Base-by-base conservation (phyloP, 768 basidiomycete species). In the Tylopilus vinaceipallidus region DNA sequence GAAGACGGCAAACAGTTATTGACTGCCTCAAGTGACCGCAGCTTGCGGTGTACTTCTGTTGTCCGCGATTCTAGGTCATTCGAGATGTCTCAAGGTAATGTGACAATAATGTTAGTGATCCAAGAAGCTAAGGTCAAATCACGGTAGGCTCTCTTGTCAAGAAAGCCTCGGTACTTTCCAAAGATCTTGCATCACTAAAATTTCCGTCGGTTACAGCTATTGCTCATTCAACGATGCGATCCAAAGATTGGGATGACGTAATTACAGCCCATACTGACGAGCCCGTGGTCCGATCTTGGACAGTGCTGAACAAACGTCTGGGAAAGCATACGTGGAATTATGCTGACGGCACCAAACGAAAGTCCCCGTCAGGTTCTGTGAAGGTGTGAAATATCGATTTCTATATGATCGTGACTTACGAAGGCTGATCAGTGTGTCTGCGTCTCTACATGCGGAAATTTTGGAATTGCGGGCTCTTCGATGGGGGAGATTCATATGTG, bases 211-310 rank as follows among this genome's bases (percentile, higher is more conserved):
- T 97, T 27, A 84, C 82, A 2, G 75, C 87, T 7, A 73, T 98
- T 8, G 82, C 92, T 0, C 87, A 83, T 66, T 93, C 92, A 1
- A 77, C 83, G 1, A 75, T 86, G 1, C 80, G 94, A 23, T 78
- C 89, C 9, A 95, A 93, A 66, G 95, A 99, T 55, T 99, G 97
- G 97, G 95, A 98, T 62, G 94, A 98, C 61, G 86, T 98, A 37
- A 66, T 99, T 6, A 94, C 95, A n/a, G 82, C 83, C 0, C 95
- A 98, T 65, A 73, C 80, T 1, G 91, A 92, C 40, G 94, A 95
- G 58, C 75, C 81, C 4, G 78, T 85, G 48, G 88, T 88, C 2
- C 78, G 95, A 30, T 87, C 91, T 19, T 99, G 95, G 95, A 84
- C 83, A 4, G 88, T 92, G 66, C 74, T 81, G 50, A 82, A 84